Conservation (phyloP, 768 basidiomycete genomes). For the Leccinum arenicola region DNA sequence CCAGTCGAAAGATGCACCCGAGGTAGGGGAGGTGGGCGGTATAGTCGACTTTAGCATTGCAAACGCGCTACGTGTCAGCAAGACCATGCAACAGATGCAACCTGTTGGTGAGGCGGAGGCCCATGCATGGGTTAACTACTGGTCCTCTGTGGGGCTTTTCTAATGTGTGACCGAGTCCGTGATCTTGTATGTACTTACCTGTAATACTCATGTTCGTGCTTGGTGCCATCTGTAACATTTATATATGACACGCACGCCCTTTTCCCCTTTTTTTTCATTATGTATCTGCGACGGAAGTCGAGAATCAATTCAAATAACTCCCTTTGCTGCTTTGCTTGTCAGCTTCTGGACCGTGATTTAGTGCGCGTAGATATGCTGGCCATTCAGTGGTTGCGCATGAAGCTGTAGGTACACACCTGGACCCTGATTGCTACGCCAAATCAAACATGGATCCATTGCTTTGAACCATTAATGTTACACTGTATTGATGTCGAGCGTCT, state of each 20-base stretch:
- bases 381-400: not conserved
- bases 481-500: too few relatives aligned
- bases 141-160: slow-evolving; percentile 15
- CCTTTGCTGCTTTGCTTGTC: too few relatives aligned
- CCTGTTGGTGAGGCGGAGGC: slow-evolving; percentile 15
- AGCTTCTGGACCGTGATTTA: not conserved
- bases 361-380: not conserved
- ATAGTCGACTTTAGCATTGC: slow-evolving; percentile 6
- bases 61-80: slow-evolving; percentile 12
- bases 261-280: too few relatives aligned
- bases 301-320: not conserved
- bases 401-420: not conserved
- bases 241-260: not conserved
- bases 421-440: not conserved
- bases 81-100: slow-evolving; percentile 11
- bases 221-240: too few relatives aligned
- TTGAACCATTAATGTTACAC: too few relatives aligned
- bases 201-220: too few relatives aligned
- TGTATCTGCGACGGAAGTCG: not conserved
- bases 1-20: not conserved
- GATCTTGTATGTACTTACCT: too few relatives aligned
- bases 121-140: slow-evolving; percentile 16
- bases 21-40: slow-evolving; percentile 4
- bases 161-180: not conserved
- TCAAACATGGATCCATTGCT: too few relatives aligned